Conservation (phyloP, 306 rosid species). For the Notholithocarpus densiflorus region DNA sequence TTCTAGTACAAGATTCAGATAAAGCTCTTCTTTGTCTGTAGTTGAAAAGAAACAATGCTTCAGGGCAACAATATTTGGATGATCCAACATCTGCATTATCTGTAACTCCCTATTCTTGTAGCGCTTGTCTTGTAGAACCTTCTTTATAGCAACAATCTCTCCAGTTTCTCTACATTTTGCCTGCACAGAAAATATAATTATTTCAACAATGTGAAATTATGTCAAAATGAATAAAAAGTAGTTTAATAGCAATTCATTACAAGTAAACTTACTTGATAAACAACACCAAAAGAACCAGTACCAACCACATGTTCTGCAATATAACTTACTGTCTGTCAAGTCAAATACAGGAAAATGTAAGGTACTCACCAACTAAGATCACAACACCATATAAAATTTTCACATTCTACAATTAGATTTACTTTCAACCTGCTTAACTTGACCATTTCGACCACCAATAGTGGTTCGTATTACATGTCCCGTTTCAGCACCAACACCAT, state of each 20-base stretch:
- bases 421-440: conserved; percentile 74
- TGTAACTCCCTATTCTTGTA: conserved; percentile 96
- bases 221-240: conserved; percentile 8
- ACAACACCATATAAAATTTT: conserved; percentile 1
- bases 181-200: conserved; percentile 33
- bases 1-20: conserved; percentile 93
- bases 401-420: background rate
- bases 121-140: conserved; percentile 98
- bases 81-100: conserved; percentile 99
- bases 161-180: conserved; percentile 99
- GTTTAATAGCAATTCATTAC: conserved; percentile 12
- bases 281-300: conserved; percentile 97
- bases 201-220: background rate
- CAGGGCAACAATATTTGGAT: conserved; percentile 88
- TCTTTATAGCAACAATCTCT: conserved; percentile 96
- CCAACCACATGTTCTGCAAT: conserved; percentile 93
- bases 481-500: conserved; percentile 87
- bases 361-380: conserved; percentile 8
- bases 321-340: conserved; percentile 69
- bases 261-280: conserved; percentile 64
- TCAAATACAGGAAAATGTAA: conserved; percentile 12
- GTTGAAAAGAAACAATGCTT: conserved; percentile 93
- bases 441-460: conserved; percentile 80
- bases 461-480: conserved; percentile 91
- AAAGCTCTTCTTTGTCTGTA: conserved; percentile 90